Evolutionary conservation across 75 land plant genomes (phyloP).

Genomic region (Cunninghamia lanceolata): DNA sequence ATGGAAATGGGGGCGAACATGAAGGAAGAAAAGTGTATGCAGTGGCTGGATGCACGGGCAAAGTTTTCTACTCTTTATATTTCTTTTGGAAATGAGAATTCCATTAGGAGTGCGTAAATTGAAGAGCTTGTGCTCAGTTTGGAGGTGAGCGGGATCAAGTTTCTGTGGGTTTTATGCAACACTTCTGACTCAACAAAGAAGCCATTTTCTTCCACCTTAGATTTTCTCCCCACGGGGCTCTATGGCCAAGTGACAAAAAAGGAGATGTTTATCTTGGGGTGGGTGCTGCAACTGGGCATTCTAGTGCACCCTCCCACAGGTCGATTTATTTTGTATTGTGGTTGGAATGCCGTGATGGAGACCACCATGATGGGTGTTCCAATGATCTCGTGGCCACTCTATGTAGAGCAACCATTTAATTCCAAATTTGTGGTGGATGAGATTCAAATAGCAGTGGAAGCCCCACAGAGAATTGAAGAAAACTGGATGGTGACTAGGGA

Average conservation of each 20-base stretch:
- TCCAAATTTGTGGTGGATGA: constrained; percentile 6
- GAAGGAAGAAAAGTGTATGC: constrained; percentile 11
- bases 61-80: constrained; percentile 24
- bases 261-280: not conserved
- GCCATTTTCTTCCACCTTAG: not conserved
- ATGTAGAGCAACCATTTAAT: not conserved
- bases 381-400: constrained; percentile 5
- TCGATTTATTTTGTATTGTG: constrained; percentile 1
- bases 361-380: constrained; percentile 6
- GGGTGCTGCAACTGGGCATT: constrained; percentile 12
- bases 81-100: constrained; percentile 21
- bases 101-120: not conserved
- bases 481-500: constrained; percentile 26
- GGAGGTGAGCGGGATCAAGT: constrained; percentile 17
- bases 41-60: constrained; percentile 22
- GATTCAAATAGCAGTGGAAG: not conserved
- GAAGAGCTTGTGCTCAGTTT: constrained; percentile 34
- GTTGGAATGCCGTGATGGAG: constrained; percentile 16
- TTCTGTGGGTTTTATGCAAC: constrained; percentile 30
- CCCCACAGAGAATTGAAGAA: not conserved
- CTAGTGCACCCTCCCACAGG: constrained; percentile 5
- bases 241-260: not conserved
- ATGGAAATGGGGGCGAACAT: too few relatives aligned
- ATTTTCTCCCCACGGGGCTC: not conserved
- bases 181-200: not conserved